Evolutionary conservation across 495 filamentous ascomycete genomes (phyloP).

Genomic region (Tuber microsphaerosporum): DNA sequence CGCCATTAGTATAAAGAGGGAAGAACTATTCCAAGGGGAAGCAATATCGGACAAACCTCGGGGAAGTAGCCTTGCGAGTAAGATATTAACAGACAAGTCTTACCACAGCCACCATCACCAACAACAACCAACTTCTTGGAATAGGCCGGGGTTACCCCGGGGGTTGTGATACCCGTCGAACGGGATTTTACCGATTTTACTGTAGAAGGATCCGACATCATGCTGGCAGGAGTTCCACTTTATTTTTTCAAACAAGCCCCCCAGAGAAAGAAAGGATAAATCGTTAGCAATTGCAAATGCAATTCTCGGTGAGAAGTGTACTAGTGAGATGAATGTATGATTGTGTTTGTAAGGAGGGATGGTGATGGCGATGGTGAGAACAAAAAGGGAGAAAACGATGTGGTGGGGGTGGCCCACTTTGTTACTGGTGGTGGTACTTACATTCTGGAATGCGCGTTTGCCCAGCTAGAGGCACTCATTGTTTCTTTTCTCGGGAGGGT

Average conservation of each 20-base stretch:
- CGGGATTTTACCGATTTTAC: constrained; percentile 29
- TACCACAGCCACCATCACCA: constrained; percentile 94
- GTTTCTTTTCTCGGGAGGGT: constrained; percentile 11
- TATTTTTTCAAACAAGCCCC: neutral
- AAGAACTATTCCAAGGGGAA: neutral
- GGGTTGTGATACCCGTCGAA: constrained; percentile 38
- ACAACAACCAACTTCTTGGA: constrained; percentile 99
- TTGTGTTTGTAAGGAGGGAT: neutral
- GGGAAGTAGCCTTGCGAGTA: constrained; percentile 98
- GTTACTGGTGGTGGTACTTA: constrained; percentile 20
- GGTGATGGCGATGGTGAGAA: neutral
- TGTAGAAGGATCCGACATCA: constrained; percentile 40
- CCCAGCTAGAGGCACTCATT: constrained; percentile 37
- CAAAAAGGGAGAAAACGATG: neutral
- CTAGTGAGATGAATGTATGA: neutral
- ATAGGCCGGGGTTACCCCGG: constrained; percentile 67
- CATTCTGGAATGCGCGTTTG: constrained; percentile 38
- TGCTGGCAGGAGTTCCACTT: constrained; percentile 37
- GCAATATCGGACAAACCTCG: constrained; percentile 58
- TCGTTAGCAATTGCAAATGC: neutral
- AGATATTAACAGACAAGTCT: constrained; percentile 96
- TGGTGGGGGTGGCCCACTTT: neutral
- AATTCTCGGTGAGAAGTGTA: neutral
- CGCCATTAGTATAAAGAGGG: neutral
- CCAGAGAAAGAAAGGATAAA: constrained; percentile 20